Base-by-base conservation (phyloP, 1,284 basidiomycete species). In the Microstroma glucosiphilum region DNA sequence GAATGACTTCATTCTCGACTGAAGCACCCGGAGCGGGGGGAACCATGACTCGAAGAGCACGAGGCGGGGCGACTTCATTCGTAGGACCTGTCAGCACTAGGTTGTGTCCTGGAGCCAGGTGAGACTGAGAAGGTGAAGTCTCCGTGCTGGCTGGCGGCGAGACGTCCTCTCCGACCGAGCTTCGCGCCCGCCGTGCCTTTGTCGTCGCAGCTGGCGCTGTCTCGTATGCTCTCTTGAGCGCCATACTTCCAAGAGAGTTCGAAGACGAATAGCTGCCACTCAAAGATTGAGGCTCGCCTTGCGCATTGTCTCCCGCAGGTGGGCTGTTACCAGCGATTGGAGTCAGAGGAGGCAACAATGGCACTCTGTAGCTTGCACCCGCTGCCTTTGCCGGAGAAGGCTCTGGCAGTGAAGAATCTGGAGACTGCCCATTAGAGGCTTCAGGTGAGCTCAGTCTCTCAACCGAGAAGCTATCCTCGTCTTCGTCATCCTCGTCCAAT, bases 41-140 rank as follows among this genome's bases (percentile, higher is more conserved):
- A 1, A 66, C 64, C 56, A 75, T 63, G 12, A 72, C 72, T 13
- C 67, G 64, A n/a, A 73, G 61, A 4, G 63, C 58, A 15, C 61
- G 40, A 1, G 69, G 69, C 0, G 70, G 67, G 6, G 67, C 51
- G 4, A 66, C 43, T 23, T 59, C 53, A 21, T 71, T 64, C 1
- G 69, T 71, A 2, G 73, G 73, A 1, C 73, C 73, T 0, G 71
- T 64, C 0, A 75, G 57, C 6, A 68, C 66, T 43, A 48, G 61
- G 15, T 21, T 6, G 30, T 37, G 30, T 37, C 30, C 30, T 3
- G 30, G 30, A 37, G 30, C 30, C 4, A 37, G 30, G 30, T 37
- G 30, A 9, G 30, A 4, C 30, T 37, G 30, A 37, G 30, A 37
- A 37, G 30, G 30, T 37, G 30, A 37, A 37, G 30, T 9, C 30